Evolutionary conservation across 768 basidiomycete genomes (phyloP), one percentile per base, ranked within the genome.

Genomic region (Phanerochaete sordida): DNA sequence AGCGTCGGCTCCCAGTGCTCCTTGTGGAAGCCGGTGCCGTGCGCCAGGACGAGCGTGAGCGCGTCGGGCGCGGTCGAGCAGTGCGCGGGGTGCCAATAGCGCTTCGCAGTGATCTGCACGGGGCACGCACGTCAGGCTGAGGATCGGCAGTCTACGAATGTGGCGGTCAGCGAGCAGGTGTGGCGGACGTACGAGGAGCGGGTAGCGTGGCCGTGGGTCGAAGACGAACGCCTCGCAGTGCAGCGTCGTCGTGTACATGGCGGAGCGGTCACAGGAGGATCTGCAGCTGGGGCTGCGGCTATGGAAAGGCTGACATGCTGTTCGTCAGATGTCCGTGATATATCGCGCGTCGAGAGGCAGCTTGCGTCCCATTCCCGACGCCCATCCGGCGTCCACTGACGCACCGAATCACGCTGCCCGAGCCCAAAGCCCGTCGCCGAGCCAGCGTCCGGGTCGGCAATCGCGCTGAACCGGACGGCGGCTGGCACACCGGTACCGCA

Each of bases 1-100:
- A 86, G 70, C 0, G 77, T 75, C 0, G 84, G 82, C 62, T 85
- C 84, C 81, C 82, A 85, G n/a, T 75, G 75, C 64, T 85, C 84
- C 62, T 85, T 85, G 65, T 80, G 80, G 65, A 80, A 82, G 0
- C 84, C 77, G 1, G 80, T 82, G 7, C 78, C 83, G 63, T 85
- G 84, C 1, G 81, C 67, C 53, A 84, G 76, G 31, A 85, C 67
- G 30, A 84, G 69, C 0, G 84, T 84, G 12, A 77, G 50, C 0
- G 78, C 82, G 19, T 73, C 71, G 0, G 70, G 64, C 48, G 81
- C 79, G 23, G 72, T 54, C 3, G 73, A 62, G 49, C 72, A 58
- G 19, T 72, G 69, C 0, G 73, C 76, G 1, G 70, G 60, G 1
- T 73, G 62, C 79, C 77, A 79, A 65, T 83, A 84, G 7, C 80